Conservation (phyloP, 208 protist genomes). For the Trypanosomatidae sp. region DNA sequence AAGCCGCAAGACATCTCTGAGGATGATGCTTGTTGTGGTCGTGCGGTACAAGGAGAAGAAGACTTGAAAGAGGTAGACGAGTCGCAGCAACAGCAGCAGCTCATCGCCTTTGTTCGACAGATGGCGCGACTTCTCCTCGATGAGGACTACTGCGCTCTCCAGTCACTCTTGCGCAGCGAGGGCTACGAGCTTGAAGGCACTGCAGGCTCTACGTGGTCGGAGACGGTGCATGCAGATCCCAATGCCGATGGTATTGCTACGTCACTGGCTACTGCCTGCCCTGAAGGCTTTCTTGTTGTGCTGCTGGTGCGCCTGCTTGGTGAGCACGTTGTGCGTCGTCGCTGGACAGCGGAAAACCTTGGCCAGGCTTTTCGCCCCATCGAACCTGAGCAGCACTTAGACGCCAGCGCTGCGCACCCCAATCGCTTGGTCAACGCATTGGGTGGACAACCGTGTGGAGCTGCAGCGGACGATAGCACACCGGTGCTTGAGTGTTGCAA, state of each 20-base stretch:
- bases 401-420: constrained; percentile 1
- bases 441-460: too few relatives aligned
- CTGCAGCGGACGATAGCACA: too few relatives aligned
- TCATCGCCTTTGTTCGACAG: neutral
- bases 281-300: constrained; percentile 10
- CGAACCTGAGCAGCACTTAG: constrained; percentile 15
- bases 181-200: too few relatives aligned
- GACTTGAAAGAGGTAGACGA: neutral
- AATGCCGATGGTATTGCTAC: neutral
- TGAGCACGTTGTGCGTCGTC: constrained; percentile 29
- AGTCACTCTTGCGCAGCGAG: constrained; percentile 1
- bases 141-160: constrained; percentile 17
- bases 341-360: constrained; percentile 21
- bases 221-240: too few relatives aligned
- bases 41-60: too few relatives aligned
- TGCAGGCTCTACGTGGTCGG: too few relatives aligned
- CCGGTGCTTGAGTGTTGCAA: too few relatives aligned
- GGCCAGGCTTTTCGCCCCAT: constrained; percentile 32
- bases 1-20: too few relatives aligned
- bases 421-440: too few relatives aligned
- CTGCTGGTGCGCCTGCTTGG: constrained; percentile 28
- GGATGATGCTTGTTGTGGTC: too few relatives aligned
- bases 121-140: constrained; percentile 4
- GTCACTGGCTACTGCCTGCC: neutral
- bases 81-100: too few relatives aligned